Base-by-base conservation (phyloP, 768 basidiomycete species). In the Termitomyces heimii region DNA sequence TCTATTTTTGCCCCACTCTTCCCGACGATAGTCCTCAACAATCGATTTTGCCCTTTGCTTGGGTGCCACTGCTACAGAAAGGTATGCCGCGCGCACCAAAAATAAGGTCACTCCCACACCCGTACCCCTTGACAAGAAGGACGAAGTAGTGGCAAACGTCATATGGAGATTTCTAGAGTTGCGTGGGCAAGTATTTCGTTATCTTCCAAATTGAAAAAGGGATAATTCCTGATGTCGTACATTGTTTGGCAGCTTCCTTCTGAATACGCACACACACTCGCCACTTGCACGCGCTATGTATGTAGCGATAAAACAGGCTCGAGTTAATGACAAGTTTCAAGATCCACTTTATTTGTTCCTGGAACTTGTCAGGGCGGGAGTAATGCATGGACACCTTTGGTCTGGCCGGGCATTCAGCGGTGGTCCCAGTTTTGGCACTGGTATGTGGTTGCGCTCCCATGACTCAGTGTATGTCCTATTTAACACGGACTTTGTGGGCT, bases 81-180 rank as follows among this genome's bases (percentile, higher is more conserved):
- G 86, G 64, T 78, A 89, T 22, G 94, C 97, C 0, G 70, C 74
- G 40, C 85, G 93, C 42, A 98, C 96, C 48, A 89, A 88, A 70
- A 78, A 80, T 40, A 89, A 86, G 74, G 66, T 69, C n/a, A 40
- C 62, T 71, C 32, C 65, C 74, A 28, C 66, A 64, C n/a, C 35
- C 7, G 16, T 18, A 37, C 66, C 84, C 16, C 79, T 99, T 28
- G 96, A 98, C 59, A 98, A 97, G 76, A 98, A 98, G 75, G 97
- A 99, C 65, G 97, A 99, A 71, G 80, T 97, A 0, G 97, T 99
- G 4, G 95, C 95, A 8, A 99, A 99, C 68, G 94, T 96, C 28
- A 91, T 99, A 55, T 98, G 95, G 95, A 84, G 96, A 53, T 98
- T 98, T 82, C 81, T 99, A 55, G 96, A 98, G 70, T 76, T 98